phyloP scores from a whole-genome alignment of 1,284 basidiomycete genomes.

The Rhizoctonia solani region DNA sequence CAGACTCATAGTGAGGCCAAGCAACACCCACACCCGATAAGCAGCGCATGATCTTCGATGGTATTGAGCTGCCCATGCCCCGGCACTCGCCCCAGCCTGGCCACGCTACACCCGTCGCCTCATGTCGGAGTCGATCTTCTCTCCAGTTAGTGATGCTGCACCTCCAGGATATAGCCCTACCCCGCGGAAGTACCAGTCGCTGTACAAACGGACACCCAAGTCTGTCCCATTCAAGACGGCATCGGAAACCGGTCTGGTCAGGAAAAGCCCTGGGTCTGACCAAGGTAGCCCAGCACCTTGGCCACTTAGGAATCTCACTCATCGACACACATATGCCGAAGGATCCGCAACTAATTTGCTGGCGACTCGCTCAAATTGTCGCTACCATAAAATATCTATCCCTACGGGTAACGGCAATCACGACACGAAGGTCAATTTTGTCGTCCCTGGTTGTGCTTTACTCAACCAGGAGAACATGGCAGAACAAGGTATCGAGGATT shows the following conservation, averaged over 20 bases:
- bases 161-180: neutral
- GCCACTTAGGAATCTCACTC: slow-evolving; percentile 5
- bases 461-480: slow-evolving; percentile 26
- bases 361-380: slow-evolving; percentile 37
- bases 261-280: slow-evolving; percentile 3
- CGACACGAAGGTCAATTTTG: slow-evolving; percentile 16
- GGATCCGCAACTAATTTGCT: slow-evolving; percentile 8
- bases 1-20: too few relatives aligned
- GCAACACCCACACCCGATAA: too few relatives aligned
- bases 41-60: slow-evolving; percentile 17
- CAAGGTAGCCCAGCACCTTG: slow-evolving; percentile 3
- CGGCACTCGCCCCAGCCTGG: too few relatives aligned
- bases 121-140: neutral
- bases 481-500: slow-evolving; percentile 35
- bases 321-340: neutral
- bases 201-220: slow-evolving; percentile 5
- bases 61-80: neutral
- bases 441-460: slow-evolving; percentile 37
- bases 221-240: neutral
- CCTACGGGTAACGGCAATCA: slow-evolving; percentile 10
- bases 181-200: neutral
- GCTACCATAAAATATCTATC: slow-evolving; percentile 36
- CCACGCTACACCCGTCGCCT: too few relatives aligned
- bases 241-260: neutral
- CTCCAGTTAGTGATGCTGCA: neutral